Base-by-base conservation (phyloP, 2,329 filamentous ascomycete species). In the Diaporthe aspalathi region DNA sequence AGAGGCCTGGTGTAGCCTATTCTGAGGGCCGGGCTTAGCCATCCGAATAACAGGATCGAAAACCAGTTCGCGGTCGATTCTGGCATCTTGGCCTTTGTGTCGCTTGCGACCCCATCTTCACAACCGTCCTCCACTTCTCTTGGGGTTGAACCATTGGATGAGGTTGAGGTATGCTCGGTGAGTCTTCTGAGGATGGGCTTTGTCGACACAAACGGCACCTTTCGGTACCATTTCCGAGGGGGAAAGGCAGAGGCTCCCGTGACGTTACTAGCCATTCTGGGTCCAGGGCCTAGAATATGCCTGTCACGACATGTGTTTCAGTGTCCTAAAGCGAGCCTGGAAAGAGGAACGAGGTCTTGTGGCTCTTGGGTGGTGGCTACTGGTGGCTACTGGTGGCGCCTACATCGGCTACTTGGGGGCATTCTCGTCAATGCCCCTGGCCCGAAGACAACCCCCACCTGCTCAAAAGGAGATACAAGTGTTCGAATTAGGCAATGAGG, bases 191-290 rank as follows among this genome's bases (percentile, higher is more conserved):
- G n/a, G n/a, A 78, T 78, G 5, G 77, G 76, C 5, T 73, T 75
- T 8, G 73, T 74, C 16, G 78, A 79, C 4, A 79, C 17, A 32
- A 79, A 76, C 0, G 78, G 78, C 1, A 79, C 77, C 45, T 76
- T 73, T 56, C 78, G 75, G 73, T 79, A 79, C 78, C 78, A 79
- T 52, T 76, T 79, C 70, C 78, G 73, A 1, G 75, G 76, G 32
- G 77, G 74, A 50, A 79, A 79, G 29, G 63, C 74, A 53, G 53
- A 57, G 66, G 29, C 75, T 76, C 52, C 73, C 74, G 54, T 76
- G n/a, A 60, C 72, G 47, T 70, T 74, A 65, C 52, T 76, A 11
- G 74, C 71, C 77, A 79, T 79, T 49, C 35, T 68, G 53, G 66
- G 43, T 49, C 40, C 43, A 49, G 27, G 66, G 66, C 27, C 43